phyloP scores from a whole-genome alignment of 2,329 filamentous ascomycete species.

The Tolypocladium ovalisporum region DNA sequence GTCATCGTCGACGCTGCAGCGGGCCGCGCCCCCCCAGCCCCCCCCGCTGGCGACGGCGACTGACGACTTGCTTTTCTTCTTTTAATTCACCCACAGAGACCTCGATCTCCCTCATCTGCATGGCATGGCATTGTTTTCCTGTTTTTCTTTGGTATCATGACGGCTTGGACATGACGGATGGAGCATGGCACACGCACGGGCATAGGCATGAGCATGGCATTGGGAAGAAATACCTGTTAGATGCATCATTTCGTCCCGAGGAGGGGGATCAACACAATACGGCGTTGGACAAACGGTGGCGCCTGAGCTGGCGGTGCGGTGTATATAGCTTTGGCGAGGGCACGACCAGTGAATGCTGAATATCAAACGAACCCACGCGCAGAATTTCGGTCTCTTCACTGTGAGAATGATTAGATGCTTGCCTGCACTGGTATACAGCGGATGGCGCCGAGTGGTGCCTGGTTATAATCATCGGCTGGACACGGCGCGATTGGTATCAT shows the following conservation, averaged over 20 bases:
- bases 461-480: neutral
- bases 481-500: neutral
- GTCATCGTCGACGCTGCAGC: neutral
- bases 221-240: neutral
- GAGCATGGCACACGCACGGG: neutral
- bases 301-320: neutral
- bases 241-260: neutral
- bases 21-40: no score
- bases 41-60: neutral
- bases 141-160: neutral
- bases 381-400: neutral
- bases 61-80: neutral
- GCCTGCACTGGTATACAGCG: neutral
- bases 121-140: neutral
- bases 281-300: neutral
- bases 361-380: neutral
- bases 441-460: neutral
- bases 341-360: neutral
- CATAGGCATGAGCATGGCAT: neutral
- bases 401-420: neutral
- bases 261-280: neutral
- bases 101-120: neutral
- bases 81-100: neutral
- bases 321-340: neutral
- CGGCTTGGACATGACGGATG: neutral